These are phyloP conservation scores for Lippia alba DNA, from an alignment of 305 asterid genomes.

Conservation along the genomic window DNA sequence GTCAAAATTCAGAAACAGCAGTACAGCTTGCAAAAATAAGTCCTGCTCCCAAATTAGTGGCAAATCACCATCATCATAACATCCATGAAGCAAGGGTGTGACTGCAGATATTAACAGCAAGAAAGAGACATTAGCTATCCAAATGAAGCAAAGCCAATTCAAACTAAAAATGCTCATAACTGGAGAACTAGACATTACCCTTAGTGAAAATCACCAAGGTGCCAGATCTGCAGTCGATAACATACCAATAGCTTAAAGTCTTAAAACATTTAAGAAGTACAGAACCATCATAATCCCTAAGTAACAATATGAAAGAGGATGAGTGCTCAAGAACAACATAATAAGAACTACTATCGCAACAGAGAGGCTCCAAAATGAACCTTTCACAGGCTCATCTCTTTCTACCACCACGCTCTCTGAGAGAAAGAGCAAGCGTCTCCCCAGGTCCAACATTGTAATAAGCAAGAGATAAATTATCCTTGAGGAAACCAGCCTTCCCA, in stretches of 20 bases:
- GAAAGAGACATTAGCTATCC: constrained; percentile 33
- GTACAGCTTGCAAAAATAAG: constrained; percentile 15
- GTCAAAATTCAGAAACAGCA: constrained; percentile 9
- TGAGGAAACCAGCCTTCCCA: constrained; percentile 98
- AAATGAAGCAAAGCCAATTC: constrained; percentile 27
- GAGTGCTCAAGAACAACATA: constrained; percentile 27
- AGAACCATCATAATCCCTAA: constrained; percentile 33
- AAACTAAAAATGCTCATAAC: constrained; percentile 27
- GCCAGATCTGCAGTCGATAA: constrained; percentile 44
- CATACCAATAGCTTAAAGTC: constrained; percentile 38
- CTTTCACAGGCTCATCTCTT: constrained; percentile 74
- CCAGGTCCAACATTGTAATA: constrained; percentile 83
- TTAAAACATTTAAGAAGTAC: constrained; percentile 39
- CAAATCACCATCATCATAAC: constrained; percentile 36
- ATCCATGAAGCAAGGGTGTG: constrained; percentile 34
- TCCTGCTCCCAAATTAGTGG: constrained; percentile 24
- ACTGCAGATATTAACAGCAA: constrained; percentile 44
- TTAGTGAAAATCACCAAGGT: constrained; percentile 35
- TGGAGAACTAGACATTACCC: constrained; percentile 29
- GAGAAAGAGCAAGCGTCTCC: constrained; percentile 78
- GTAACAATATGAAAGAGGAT: constrained; percentile 29
- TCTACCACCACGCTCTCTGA: constrained; percentile 99
- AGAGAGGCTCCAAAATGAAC: constrained; percentile 42
- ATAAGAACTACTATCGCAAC: constrained; percentile 30
- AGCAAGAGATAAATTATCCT: constrained; percentile 94